phyloP scores from a whole-genome alignment of 192 early-diverging fungal species.

The Backusella luteola region DNA sequence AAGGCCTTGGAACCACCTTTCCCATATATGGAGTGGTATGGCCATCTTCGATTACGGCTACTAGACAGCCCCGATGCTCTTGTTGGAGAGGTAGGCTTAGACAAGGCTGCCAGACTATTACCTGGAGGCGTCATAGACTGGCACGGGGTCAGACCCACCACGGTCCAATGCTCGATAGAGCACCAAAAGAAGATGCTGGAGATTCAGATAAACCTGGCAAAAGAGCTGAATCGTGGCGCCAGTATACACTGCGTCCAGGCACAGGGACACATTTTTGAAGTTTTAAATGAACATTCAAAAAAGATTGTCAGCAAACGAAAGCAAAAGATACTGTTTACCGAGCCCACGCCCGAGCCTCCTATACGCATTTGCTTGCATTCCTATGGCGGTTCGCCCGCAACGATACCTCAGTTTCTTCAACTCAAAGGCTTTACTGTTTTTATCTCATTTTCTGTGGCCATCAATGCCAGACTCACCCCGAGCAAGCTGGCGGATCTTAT shows the following conservation, averaged over 20 bases:
- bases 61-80: conserved; percentile 23
- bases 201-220: conserved; percentile 71
- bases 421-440: conserved; percentile 49
- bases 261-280: conserved; percentile 53
- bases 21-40: conserved; percentile 24
- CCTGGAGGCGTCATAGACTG: conserved; percentile 31
- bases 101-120: conserved; percentile 30
- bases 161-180: conserved; percentile 19
- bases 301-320: conserved; percentile 23
- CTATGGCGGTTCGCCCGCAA: conserved; percentile 65
- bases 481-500: conserved; percentile 63
- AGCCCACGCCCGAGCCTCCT: conserved; percentile 30
- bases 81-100: conserved; percentile 37
- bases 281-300: not conserved
- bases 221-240: conserved; percentile 56
- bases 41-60: conserved; percentile 9
- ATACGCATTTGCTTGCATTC: conserved; percentile 85
- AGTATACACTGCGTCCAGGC: conserved; percentile 82
- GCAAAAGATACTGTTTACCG: conserved; percentile 32
- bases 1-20: conserved; percentile 12
- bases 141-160: conserved; percentile 33
- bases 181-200: conserved; percentile 48
- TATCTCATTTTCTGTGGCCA: conserved; percentile 74
- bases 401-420: conserved; percentile 22
- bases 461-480: conserved; percentile 66